Evolutionary conservation across 1,284 basidiomycete species (phyloP).

Genomic region (Sporisorium scitamineum): DNA sequence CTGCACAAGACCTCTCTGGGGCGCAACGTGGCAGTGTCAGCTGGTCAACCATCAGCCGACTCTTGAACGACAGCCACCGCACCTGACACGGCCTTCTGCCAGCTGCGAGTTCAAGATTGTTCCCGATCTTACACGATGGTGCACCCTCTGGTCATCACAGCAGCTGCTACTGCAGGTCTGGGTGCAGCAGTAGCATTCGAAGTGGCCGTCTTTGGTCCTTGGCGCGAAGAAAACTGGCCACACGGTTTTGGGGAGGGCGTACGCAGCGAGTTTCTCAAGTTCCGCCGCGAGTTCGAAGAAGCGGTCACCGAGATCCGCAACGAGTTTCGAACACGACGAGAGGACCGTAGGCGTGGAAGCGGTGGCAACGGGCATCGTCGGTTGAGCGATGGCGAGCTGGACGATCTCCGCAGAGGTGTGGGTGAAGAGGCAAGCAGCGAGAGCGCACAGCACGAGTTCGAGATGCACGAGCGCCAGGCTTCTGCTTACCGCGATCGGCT

Average conservation of each 20-base stretch:
- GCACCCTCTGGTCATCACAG: constrained; percentile 53
- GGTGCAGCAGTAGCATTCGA: constrained; percentile 58
- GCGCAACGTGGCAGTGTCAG: not conserved
- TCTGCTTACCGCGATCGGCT: constrained; percentile 36
- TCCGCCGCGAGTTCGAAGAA: constrained; percentile 42
- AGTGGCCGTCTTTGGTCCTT: constrained; percentile 55
- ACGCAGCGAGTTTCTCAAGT: constrained; percentile 35
- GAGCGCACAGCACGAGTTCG: constrained; percentile 49
- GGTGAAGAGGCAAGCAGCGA: constrained; percentile 44
- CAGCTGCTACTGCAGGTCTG: constrained; percentile 50
- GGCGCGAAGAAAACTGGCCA: constrained; percentile 58
- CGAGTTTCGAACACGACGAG: constrained; percentile 17
- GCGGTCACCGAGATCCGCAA: constrained; percentile 43
- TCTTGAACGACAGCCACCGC: not conserved
- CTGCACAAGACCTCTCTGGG: not conserved
- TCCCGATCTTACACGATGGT: constrained; percentile 32
- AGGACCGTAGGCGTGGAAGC: constrained; percentile 12
- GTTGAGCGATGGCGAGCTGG: constrained; percentile 44
- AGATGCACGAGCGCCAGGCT: constrained; percentile 51
- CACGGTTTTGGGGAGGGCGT: constrained; percentile 51
- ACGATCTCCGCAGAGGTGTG: constrained; percentile 39
- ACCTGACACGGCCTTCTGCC: not conserved
- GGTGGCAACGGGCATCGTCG: constrained; percentile 5
- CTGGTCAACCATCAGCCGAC: not conserved
- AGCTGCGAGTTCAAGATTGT: not conserved